A percentile compares a stretch with the other conserved stretches of the same genome.
phyloP scores from a whole-genome alignment of 1,284 basidiomycete genomes.

The Psilocybe mexicana region DNA sequence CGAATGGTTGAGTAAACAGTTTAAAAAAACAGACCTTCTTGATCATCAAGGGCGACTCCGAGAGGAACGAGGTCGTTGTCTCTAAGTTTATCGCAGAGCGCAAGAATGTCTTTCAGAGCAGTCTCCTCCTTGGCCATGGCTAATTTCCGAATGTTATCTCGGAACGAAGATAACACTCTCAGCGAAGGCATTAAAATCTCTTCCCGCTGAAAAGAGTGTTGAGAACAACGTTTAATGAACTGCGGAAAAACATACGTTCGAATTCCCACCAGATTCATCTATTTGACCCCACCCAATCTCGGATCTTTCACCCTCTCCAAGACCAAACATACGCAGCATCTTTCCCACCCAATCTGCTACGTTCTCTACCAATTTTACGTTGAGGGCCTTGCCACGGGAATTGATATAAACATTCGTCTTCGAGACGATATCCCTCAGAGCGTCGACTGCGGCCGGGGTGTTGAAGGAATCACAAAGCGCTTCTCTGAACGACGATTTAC shows the following conservation, averaged over 20 bases:
- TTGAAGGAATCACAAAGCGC: conserved; percentile 98
- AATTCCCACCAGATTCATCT: conserved; percentile 48
- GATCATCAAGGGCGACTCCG: conserved; percentile 95
- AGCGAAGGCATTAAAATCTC: conserved; percentile 90
- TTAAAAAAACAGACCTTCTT: conserved; percentile 65
- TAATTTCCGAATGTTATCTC: conserved; percentile 84
- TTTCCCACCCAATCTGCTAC: conserved; percentile 84
- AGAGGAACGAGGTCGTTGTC: conserved; percentile 91
- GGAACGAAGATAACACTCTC: conserved; percentile 84
- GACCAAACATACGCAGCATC: conserved; percentile 94
- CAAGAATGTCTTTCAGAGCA: conserved; percentile 76
- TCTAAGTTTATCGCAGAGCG: conserved; percentile 86
- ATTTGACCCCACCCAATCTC: conserved; percentile 78
- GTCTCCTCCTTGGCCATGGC: conserved; percentile 75
- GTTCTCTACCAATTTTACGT: conserved; percentile 72
- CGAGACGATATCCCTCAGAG: conserved; percentile 85
- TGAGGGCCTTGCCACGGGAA: conserved; percentile 56
- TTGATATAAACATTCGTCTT: conserved; percentile 90
- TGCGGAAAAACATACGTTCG: conserved; percentile 44
- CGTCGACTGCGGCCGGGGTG: conserved; percentile 82
- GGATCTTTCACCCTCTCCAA: conserved; percentile 75
- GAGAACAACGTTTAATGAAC: background rate
- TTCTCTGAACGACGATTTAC: conserved; percentile 81
- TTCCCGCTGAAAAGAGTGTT: conserved; percentile 53
- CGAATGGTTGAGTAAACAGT: background rate